Conservation (phyloP, 768 basidiomycete species). For the Leccinum subtestaceum region DNA sequence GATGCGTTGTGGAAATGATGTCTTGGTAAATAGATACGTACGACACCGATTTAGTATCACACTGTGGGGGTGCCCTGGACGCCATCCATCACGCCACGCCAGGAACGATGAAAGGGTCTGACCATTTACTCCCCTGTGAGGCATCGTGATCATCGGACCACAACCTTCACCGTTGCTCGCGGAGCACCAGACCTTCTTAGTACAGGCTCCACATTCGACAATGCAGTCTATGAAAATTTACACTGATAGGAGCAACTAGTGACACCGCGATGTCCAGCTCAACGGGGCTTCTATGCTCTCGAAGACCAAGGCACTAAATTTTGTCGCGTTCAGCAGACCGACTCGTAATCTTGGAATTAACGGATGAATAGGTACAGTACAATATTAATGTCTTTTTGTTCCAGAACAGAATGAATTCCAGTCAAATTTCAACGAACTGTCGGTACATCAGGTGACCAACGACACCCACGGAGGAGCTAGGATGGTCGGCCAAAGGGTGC, state of each 20-base stretch:
- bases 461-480: slow-evolving; percentile 41
- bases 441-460: slow-evolving; percentile 65
- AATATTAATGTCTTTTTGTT: not conserved
- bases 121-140: no score
- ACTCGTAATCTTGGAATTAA: not conserved
- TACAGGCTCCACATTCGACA: no score
- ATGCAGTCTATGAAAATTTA: no score
- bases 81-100: not conserved
- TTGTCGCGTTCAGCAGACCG: not conserved
- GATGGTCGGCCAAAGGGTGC: slow-evolving; percentile 61
- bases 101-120: not conserved
- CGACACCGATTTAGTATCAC: no score
- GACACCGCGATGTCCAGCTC: no score
- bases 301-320: not conserved
- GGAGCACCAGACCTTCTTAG: no score
- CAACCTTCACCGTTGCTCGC: no score
- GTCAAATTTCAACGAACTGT: slow-evolving; percentile 23
- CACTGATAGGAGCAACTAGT: no score
- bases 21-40: not conserved
- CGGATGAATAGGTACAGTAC: not conserved
- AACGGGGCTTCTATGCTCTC: no score
- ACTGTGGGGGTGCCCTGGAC: no score
- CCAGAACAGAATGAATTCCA: no score
- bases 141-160: no score
- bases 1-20: not conserved